Conservation (phyloP, 345 rosid species). For the Euphorbia peplus region DNA sequence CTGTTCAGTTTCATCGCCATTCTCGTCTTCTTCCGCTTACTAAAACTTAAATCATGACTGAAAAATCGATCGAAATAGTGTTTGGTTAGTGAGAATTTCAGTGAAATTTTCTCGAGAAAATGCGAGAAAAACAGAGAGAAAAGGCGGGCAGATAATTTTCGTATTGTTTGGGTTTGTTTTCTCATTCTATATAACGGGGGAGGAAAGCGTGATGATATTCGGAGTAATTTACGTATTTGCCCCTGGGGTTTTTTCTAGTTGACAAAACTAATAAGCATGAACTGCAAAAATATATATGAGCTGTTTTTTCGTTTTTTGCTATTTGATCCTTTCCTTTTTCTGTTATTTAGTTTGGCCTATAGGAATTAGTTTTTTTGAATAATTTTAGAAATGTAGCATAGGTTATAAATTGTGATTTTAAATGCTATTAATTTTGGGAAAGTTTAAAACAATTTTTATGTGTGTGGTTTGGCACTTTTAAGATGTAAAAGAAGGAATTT, state of each 20-base stretch:
- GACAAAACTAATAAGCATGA: constrained; percentile 7
- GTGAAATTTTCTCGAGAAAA: constrained; percentile 17
- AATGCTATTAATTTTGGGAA: too few relatives aligned
- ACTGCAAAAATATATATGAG: background rate
- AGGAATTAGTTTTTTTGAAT: too few relatives aligned
- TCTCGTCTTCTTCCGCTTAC: background rate
- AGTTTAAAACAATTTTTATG: too few relatives aligned
- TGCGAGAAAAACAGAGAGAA: background rate
- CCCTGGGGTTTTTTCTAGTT: background rate
- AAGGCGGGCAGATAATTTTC: background rate
- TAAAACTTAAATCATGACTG: background rate
- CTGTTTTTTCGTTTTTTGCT: background rate
- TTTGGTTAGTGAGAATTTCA: constrained; percentile 24
- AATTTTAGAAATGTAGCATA: too few relatives aligned
- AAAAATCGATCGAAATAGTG: background rate
- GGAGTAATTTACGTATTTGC: constrained; percentile 2
- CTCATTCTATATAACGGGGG: background rate
- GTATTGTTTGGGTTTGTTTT: background rate
- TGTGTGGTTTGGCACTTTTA: too few relatives aligned
- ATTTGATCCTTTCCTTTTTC: background rate
- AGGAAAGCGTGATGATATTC: background rate
- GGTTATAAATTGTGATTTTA: too few relatives aligned
- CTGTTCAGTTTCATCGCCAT: constrained; percentile 19
- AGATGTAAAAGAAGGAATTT: too few relatives aligned
- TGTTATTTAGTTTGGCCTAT: too few relatives aligned